Base-by-base conservation (phyloP, 805 yeast species). In the Candida pseudoglaebosa region DNA sequence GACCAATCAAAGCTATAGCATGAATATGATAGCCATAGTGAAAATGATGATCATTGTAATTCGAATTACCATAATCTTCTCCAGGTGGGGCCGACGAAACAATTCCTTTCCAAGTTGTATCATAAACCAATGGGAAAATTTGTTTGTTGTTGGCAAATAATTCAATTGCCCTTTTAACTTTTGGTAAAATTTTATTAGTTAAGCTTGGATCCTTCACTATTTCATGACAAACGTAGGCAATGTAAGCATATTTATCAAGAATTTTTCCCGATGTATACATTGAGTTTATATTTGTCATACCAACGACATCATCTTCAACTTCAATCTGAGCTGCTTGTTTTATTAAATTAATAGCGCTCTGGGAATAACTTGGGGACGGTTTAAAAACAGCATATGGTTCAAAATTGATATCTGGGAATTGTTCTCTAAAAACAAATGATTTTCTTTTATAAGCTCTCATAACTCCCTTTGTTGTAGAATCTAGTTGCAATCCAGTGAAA, bases 241-340 rank as follows among this genome's bases (percentile, higher is more conserved):
- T 74, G 71, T 84, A 84, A 0, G 98, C 96, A 61, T 85, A 93
- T 62, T 90, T 93, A 48, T 89, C 96, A 36, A 90, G 65, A 19
- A 79, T 72, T 57, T 93, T 91, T 9, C 98, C 99, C 2, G 95
- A 75, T 15, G 86, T 80, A 62, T 91, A 91, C 85, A 90, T 90
- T 0, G 96, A 87, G 45, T 87, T 87, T 8, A 82, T 65, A 50
- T 83, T 65, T n/a, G 83, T 73, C 58, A 72, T 75, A 13, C 70
- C 73, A 3, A 62, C 61, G 24, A 83, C 71, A 44, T 82, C 85
- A 37, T 68, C 76, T 20, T 69, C 51, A 7, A 75, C 57, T 48
- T 84, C 93, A 4, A 57, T 43, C n/a, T 49, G 53, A 2, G 85
- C 83, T 1, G 75, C 75, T 15, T 55, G 48, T 8, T 63, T 57